A percentile compares a stretch with the other conserved stretches of the same genome.
Evolutionary conservation across 306 rosid genomes (phyloP).

Genomic region (Rosa chinensis): DNA sequence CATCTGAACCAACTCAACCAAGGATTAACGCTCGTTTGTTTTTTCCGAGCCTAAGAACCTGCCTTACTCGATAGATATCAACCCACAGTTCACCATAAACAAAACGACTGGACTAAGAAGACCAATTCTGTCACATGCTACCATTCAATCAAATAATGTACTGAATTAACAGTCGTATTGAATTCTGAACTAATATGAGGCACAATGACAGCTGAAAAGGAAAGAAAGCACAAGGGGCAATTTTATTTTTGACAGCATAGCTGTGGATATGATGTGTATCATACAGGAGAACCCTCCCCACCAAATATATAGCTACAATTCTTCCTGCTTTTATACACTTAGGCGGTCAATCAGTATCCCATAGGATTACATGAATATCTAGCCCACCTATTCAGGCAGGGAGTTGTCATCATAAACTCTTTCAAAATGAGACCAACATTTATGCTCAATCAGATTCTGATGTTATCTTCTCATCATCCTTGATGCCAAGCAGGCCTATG

Average conservation of each 20-base stretch:
- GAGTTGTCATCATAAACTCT: not conserved
- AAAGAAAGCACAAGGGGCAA: not conserved
- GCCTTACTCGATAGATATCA: not conserved
- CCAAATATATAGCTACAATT: conserved; percentile 1
- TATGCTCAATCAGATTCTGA: not conserved
- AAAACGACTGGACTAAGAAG: not conserved
- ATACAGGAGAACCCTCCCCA: not conserved
- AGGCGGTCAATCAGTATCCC: not conserved
- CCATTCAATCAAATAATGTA: not conserved
- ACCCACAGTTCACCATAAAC: not conserved
- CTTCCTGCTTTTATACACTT: not conserved
- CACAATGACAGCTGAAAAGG: not conserved
- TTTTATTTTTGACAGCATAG: not conserved
- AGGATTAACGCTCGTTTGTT: too few relatives aligned
- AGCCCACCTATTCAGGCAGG: conserved; percentile 10
- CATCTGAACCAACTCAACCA: not conserved
- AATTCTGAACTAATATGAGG: not conserved
- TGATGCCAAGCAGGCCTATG: not conserved
- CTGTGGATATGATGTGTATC: not conserved
- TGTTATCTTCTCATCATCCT: not conserved
- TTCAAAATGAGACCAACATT: not conserved
- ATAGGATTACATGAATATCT: not conserved
- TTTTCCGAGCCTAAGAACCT: not conserved
- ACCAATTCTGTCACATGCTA: not conserved
- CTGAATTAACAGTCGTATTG: not conserved